Evolutionary conservation across 345 rosid species (phyloP), one percentile per base, ranked within the genome.

Genomic region (Bruguiera parviflora): DNA sequence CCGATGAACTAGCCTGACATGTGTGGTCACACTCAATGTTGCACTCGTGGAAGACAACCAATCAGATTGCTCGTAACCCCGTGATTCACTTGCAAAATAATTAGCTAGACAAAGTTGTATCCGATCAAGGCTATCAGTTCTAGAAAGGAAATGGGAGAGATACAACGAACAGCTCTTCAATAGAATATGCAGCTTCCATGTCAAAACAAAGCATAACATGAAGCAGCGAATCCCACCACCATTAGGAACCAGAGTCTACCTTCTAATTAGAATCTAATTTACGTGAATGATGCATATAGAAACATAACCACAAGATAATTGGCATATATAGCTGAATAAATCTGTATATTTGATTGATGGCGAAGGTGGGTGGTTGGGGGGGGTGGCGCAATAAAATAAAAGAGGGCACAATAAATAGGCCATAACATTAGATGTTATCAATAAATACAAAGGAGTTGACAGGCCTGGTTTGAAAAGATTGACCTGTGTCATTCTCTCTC

Each of bases 401-500:
- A 72, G 82, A 72, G 82, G 78, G 65, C 65, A 64, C 77, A 81
- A 71, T 75, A 69, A 77, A 82, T 78, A 77, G 78, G 75, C 56
- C 75, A 80, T 76, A 73, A 67, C 27, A 73, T 78, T 78, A 76
- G 75, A 76, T 76, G 70, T 53, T 79, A 81, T 77, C 79, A 79
- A 78, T 74, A 73, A 84, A 82, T 76, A 79, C 85, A 80, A 80
- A 80, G 61, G 84, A 83, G 73, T 80, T 80, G 88, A 85, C 89
- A 82, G 87, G 81, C 81, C 80, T 31, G 68, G 80, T 73, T 78
- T 84, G 86, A 83, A 80, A 83, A 78, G 87, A 83, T 84, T 83
- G 89, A 81, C 88, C 84, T 82, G 75, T 66, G 79, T 77, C 77
- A 72, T 71, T 73, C 80, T 52, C 61, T 35, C 52, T 67, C 32